Conservation (phyloP, 768 basidiomycete species). For the Thelephora aurantiotincta region DNA sequence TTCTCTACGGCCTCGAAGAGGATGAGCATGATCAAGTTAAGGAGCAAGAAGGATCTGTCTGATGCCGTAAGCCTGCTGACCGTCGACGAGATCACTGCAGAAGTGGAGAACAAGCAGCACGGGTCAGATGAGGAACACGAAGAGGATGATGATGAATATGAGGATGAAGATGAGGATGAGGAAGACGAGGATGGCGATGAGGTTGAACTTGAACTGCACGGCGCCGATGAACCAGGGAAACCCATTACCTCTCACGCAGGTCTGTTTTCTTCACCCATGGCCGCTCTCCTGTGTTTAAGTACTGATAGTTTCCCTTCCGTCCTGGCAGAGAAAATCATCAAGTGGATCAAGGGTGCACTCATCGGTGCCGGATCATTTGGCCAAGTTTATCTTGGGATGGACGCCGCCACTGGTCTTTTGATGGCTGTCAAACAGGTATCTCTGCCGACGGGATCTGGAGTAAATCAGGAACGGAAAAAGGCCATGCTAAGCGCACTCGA, state of each 20-base stretch:
- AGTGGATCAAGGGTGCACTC: slow-evolving; percentile 95
- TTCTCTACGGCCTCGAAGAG: slow-evolving; percentile 43
- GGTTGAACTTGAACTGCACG: slow-evolving; percentile 25
- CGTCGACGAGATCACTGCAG: slow-evolving; percentile 95
- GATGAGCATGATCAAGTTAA: slow-evolving; percentile 68
- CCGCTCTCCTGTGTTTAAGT: slow-evolving; percentile 1
- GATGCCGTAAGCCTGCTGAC: slow-evolving; percentile 90
- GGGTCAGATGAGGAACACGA: slow-evolving; percentile 42
- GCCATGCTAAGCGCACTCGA: slow-evolving; percentile 87
- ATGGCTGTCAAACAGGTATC: slow-evolving; percentile 99
- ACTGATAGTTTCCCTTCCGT: slow-evolving; percentile 1
- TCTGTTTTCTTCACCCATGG: slow-evolving; percentile 11
- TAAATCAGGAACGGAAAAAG: slow-evolving; percentile 87
- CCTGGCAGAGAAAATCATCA: slow-evolving; percentile 45
- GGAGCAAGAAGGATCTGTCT: slow-evolving; percentile 70
- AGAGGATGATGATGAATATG: slow-evolving; percentile 32
- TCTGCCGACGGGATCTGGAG: slow-evolving; percentile 67
- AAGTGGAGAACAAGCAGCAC: slow-evolving; percentile 56
- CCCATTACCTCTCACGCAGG: slow-evolving; percentile 42
- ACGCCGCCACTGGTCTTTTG: slow-evolving; percentile 74
- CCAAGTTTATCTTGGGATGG: slow-evolving; percentile 93
- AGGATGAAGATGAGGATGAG: slow-evolving; percentile 33
- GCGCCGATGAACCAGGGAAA: slow-evolving; percentile 30
- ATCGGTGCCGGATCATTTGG: slow-evolving; percentile 94
- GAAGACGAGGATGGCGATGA: slow-evolving; percentile 27